Conservation (phyloP, 1,284 basidiomycete genomes). For the Cutaneotrichosporon dermatis region DNA sequence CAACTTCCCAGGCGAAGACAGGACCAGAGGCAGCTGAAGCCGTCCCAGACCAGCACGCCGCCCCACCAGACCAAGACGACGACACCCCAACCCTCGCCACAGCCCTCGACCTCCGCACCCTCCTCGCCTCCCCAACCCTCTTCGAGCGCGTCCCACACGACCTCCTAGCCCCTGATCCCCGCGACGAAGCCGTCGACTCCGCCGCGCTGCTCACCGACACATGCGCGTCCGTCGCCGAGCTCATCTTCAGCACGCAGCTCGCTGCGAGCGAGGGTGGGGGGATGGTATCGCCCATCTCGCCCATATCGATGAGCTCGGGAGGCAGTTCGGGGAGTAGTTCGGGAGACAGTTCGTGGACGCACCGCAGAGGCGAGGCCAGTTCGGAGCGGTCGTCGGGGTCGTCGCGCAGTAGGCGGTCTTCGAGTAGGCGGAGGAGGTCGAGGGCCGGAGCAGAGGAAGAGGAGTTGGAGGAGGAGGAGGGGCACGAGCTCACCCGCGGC, state of each 20-base stretch:
- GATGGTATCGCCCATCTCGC: background rate
- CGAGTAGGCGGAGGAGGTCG: too few relatives aligned
- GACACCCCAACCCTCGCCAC: too few relatives aligned
- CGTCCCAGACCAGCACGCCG: too few relatives aligned
- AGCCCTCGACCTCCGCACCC: background rate
- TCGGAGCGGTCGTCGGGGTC: too few relatives aligned
- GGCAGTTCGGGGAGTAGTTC: slow-evolving; percentile 14
- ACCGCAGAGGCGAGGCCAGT: too few relatives aligned
- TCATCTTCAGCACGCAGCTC: slow-evolving; percentile 7
- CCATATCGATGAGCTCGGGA: slow-evolving; percentile 14
- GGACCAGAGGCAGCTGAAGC: too few relatives aligned
- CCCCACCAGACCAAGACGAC: too few relatives aligned
- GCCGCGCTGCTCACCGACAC: background rate
- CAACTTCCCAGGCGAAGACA: too few relatives aligned
- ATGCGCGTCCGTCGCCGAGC: too few relatives aligned
- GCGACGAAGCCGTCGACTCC: background rate
- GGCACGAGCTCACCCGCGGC: too few relatives aligned
- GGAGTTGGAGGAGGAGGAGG: slow-evolving; percentile 9
- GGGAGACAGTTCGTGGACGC: too few relatives aligned
- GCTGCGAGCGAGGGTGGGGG: background rate
- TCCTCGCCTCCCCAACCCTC: background rate
- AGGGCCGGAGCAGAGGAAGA: slow-evolving; percentile 3
- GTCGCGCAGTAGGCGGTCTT: too few relatives aligned
- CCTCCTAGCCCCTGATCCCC: background rate
- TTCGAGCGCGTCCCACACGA: background rate